phyloP scores from a whole-genome alignment of 2,329 filamentous ascomycete species.

The Colletotrichum sojae region DNA sequence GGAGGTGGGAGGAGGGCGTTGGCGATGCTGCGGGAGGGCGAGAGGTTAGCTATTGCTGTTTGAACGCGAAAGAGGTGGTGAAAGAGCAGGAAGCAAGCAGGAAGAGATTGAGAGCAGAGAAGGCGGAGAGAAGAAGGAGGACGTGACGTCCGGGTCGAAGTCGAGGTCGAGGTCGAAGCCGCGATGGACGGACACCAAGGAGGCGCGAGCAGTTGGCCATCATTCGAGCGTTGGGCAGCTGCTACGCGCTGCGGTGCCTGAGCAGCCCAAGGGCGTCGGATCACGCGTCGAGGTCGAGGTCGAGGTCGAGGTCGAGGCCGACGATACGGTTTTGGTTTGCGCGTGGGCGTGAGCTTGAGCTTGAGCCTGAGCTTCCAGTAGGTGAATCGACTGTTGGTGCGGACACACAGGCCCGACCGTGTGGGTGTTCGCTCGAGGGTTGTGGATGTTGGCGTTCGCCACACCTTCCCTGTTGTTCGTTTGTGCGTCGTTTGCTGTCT shows the following conservation, averaged over 20 bases:
- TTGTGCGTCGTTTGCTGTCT: background rate
- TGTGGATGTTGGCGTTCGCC: background rate
- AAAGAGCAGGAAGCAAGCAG: too few relatives aligned
- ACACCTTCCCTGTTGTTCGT: background rate
- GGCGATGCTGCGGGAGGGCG: slow-evolving; percentile 24
- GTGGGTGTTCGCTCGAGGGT: background rate
- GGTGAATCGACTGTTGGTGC: too few relatives aligned
- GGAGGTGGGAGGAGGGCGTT: slow-evolving; percentile 31
- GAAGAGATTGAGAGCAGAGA: background rate
- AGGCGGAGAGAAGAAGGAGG: background rate
- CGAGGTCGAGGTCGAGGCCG: background rate
- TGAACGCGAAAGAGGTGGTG: slow-evolving; percentile 2
- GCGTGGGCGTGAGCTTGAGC: slow-evolving; percentile 15
- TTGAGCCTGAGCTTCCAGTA: slow-evolving; percentile 13
- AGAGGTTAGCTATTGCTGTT: slow-evolving; percentile 18
- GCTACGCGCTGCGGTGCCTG: background rate
- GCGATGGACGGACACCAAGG: slow-evolving; percentile 11
- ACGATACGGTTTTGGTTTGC: slow-evolving; percentile 11
- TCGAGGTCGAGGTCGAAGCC: slow-evolving; percentile 22
- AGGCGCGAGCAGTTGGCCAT: slow-evolving; percentile 24
- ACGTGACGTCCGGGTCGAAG: background rate
- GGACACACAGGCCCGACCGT: too few relatives aligned
- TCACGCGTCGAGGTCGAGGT: background rate
- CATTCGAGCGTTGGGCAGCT: too few relatives aligned
- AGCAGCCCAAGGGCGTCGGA: background rate